These are phyloP conservation scores for Suillus weaverae DNA, from an alignment of 768 basidiomycete genomes.

Conservation along the genomic window DNA sequence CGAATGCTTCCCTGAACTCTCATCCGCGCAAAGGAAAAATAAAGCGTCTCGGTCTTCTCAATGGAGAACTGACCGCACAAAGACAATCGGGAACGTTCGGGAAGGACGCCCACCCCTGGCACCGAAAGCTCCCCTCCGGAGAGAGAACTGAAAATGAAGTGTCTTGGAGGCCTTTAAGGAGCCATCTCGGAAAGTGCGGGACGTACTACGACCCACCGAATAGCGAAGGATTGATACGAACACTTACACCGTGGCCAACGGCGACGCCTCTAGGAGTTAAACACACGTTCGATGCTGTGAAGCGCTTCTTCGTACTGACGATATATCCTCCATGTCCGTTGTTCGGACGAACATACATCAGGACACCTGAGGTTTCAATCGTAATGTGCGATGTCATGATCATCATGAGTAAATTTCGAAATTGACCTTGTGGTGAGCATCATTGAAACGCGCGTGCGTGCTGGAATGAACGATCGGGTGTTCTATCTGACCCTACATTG, in stretches of 20 bases:
- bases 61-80: neutral
- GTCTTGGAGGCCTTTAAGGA: neutral
- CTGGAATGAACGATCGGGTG: neutral
- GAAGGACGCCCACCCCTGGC: neutral
- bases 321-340: neutral
- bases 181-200: neutral
- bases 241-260: neutral
- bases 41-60: neutral
- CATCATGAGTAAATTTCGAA: neutral
- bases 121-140: neutral
- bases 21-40: neutral
- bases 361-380: neutral
- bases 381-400: neutral
- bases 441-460: neutral
- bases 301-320: neutral
- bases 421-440: neutral
- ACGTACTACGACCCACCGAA: neutral
- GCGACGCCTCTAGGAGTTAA: neutral
- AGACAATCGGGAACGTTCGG: neutral
- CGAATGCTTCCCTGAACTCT: neutral
- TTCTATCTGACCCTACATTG: neutral
- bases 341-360: neutral
- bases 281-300: neutral
- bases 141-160: neutral
- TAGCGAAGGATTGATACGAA: neutral